Evolutionary conservation across 225 moss, liverwort and hornwort species (phyloP).

Genomic region (Antitrichia curtipendula): DNA sequence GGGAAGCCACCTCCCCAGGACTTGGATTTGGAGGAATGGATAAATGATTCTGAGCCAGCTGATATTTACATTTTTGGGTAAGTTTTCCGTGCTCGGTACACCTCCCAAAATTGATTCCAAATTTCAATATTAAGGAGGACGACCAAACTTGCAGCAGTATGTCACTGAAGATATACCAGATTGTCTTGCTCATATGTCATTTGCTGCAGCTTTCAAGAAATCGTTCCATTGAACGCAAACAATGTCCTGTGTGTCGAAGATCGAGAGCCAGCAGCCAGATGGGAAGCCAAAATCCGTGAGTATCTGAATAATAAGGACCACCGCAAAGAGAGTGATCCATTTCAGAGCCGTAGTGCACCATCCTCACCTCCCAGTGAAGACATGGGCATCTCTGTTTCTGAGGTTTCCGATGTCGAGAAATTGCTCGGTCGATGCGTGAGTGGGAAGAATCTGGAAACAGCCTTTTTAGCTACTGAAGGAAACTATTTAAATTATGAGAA

Average conservation of each 20-base stretch:
- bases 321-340: not conserved
- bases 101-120: not conserved
- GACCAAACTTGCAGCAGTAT: not conserved
- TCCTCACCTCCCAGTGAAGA: slow-evolving; percentile 36
- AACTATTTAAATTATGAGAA: slow-evolving; percentile 31
- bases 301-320: slow-evolving; percentile 36
- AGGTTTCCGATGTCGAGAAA: slow-evolving; percentile 32
- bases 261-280: slow-evolving; percentile 65
- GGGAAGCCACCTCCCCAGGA: slow-evolving; percentile 67
- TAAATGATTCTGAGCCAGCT: slow-evolving; percentile 52
- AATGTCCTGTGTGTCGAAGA: slow-evolving; percentile 87
- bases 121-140: not conserved
- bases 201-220: slow-evolving; percentile 85
- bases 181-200: not conserved
- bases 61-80: slow-evolving; percentile 92
- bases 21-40: slow-evolving; percentile 78
- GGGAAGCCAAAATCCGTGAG: slow-evolving; percentile 80
- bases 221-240: slow-evolving; percentile 89
- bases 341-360: slow-evolving; percentile 57
- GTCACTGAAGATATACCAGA: not conserved
- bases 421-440: slow-evolving; percentile 25
- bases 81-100: not conserved
- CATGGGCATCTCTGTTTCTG: slow-evolving; percentile 1
- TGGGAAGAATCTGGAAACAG: slow-evolving; percentile 41
- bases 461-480: slow-evolving; percentile 30